Percentiles rank a stretch among this genome's conserved stretches.
Evolutionary conservation across 2,329 filamentous ascomycete species (phyloP).

Genomic region (Fusarium sp.): DNA sequence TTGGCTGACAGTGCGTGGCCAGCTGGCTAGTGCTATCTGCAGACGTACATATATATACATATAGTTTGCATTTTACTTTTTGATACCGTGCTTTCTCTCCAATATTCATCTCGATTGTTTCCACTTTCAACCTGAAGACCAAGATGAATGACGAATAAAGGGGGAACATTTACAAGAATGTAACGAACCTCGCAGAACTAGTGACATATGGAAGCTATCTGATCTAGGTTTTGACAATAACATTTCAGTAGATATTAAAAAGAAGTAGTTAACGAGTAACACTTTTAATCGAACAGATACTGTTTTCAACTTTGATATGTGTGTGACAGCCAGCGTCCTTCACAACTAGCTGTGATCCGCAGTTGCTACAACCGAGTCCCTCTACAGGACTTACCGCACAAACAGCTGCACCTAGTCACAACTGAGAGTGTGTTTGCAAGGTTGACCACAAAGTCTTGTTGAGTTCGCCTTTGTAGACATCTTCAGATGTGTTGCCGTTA

Average conservation of each 20-base stretch:
- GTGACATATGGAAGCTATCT: background rate
- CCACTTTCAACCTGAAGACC: background rate
- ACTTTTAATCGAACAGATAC: too few relatives aligned
- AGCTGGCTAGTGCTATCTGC: too few relatives aligned
- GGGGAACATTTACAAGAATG: background rate
- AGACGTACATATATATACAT: too few relatives aligned
- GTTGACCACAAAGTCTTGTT: background rate
- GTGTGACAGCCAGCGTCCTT: background rate
- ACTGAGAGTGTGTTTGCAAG: background rate
- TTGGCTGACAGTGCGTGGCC: too few relatives aligned
- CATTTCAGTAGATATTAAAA: background rate
- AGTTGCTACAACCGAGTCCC: background rate
- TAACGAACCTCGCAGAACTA: fast-evolving
- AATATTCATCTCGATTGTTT: background rate
- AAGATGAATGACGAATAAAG: background rate
- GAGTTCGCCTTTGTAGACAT: background rate
- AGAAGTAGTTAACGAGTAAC: too few relatives aligned
- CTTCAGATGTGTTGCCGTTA: background rate
- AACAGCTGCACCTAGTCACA: background rate
- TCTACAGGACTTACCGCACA: background rate
- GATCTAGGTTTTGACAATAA: background rate
- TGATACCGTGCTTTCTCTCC: background rate
- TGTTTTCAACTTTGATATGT: too few relatives aligned
- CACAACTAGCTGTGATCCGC: background rate
- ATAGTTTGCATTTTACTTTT: background rate